phyloP scores from a whole-genome alignment of 2,329 filamentous ascomycete species.

The Aotearoamyces nothofagi region DNA sequence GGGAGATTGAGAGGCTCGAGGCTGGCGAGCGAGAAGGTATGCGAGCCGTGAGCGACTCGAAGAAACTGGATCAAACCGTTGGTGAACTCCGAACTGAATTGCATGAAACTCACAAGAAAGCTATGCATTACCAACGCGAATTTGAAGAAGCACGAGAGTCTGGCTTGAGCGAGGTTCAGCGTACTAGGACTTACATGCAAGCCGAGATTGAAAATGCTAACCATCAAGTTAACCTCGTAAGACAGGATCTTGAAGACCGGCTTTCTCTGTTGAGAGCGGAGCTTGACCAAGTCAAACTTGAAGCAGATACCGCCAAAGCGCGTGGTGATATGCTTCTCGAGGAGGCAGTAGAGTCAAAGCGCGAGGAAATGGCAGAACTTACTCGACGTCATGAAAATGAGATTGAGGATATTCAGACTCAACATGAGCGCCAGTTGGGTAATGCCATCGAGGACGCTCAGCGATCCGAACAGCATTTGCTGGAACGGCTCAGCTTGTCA shows the following conservation, averaged over 20 bases:
- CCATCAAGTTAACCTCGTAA: constrained; percentile 70
- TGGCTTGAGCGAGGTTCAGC: constrained; percentile 65
- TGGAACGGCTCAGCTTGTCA: constrained; percentile 68
- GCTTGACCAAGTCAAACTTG: constrained; percentile 62
- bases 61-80: constrained; percentile 39
- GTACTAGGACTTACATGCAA: constrained; percentile 65
- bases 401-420: constrained; percentile 59
- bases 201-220: constrained; percentile 72
- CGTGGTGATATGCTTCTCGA: constrained; percentile 75
- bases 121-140: constrained; percentile 53
- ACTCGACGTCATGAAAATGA: constrained; percentile 47
- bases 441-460: constrained; percentile 71
- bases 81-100: constrained; percentile 50
- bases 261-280: constrained; percentile 57
- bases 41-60: constrained; percentile 45
- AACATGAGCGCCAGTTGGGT: constrained; percentile 59
- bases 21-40: constrained; percentile 48
- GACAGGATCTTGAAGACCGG: constrained; percentile 70
- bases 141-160: constrained; percentile 72
- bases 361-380: constrained; percentile 34
- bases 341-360: constrained; percentile 58
- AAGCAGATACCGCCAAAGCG: constrained; percentile 66
- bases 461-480: constrained; percentile 61
- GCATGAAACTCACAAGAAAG: constrained; percentile 36
- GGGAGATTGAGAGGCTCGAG: constrained; percentile 51